Base-by-base conservation (phyloP, 2,329 filamentous ascomycete genomes). In the Orbilia blumenaviensis region DNA sequence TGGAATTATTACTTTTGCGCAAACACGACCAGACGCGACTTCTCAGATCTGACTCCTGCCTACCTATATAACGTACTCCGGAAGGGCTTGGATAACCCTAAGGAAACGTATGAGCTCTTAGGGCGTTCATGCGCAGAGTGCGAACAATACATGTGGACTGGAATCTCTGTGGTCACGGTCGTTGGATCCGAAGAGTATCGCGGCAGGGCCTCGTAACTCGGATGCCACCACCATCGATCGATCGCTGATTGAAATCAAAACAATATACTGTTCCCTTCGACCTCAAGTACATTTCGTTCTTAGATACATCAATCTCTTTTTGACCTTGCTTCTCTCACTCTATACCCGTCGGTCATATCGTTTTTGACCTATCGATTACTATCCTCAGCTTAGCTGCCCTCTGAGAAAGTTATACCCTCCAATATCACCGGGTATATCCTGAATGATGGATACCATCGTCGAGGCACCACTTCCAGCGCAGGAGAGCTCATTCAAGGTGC, bases 1-100 rank as follows among this genome's bases (percentile, higher is more conserved):
- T 56, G 52, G 52, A 56, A n/a, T n/a, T n/a, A n/a, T n/a, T n/a
- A n/a, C n/a, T n/a, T n/a, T 8, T 21, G 3, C 10, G n/a, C 4
- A 18, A 25, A 56, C 41, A 56, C 52, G 38, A 36, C 52, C n/a
- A 32, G n/a, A 38, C 52, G 29, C 52, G 52, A 56, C 50, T 21
- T 9, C n/a, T n/a, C n/a, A n/a, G n/a, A n/a, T n/a, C n/a, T n/a
- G n/a, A n/a, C n/a, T n/a, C n/a, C n/a, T n/a, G n/a, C n/a, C n/a
- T n/a, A n/a, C n/a, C n/a, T n/a, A n/a, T n/a, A n/a, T n/a, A n/a
- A n/a, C n/a, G n/a, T n/a, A n/a, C n/a, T n/a, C n/a, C n/a, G n/a
- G n/a, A n/a, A n/a, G n/a, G n/a, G n/a, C n/a, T n/a, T n/a, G n/a
- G n/a, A n/a, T n/a, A n/a, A n/a, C n/a, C n/a, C n/a, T n/a, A n/a